Evolutionary conservation across 2,329 filamentous ascomycete genomes (phyloP).

Genomic region (Verticillium dahliae): DNA sequence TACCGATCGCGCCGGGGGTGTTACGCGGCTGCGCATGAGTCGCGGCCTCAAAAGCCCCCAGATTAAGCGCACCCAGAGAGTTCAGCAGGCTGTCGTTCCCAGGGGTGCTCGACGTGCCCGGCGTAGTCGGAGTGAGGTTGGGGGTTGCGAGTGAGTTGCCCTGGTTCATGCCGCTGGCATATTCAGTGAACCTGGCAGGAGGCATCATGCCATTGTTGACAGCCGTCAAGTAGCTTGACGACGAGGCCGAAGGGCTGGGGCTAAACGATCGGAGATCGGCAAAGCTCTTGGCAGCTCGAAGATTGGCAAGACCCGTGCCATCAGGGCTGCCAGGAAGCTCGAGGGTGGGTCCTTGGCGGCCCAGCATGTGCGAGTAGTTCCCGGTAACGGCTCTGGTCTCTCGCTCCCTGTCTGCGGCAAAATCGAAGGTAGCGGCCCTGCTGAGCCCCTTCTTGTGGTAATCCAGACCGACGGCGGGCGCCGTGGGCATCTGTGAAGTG

Average conservation of each 20-base stretch:
- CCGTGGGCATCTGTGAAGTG: constrained; percentile 48
- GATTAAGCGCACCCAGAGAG: constrained; percentile 42
- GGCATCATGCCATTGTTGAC: constrained; percentile 50
- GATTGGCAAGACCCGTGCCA: constrained; percentile 55
- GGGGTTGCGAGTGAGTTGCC: constrained; percentile 26
- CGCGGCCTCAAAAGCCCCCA: constrained; percentile 44
- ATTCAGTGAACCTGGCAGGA: constrained; percentile 38
- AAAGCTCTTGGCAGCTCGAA: constrained; percentile 93
- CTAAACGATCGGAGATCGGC: constrained; percentile 93
- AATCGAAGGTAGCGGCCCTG: constrained; percentile 95
- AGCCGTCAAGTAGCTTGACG: constrained; percentile 64
- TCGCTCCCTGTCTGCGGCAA: constrained; percentile 73
- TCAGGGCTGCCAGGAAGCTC: constrained; percentile 79
- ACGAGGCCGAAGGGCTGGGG: constrained; percentile 84
- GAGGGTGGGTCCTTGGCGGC: constrained; percentile 78
- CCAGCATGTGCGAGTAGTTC: constrained; percentile 65
- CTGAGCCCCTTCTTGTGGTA: constrained; percentile 79
- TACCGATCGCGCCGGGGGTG: constrained; percentile 57
- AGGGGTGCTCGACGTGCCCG: constrained; percentile 28
- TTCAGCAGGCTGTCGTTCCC: constrained; percentile 36
- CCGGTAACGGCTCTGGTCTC: constrained; percentile 59
- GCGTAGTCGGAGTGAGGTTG: constrained; percentile 23
- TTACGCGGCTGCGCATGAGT: constrained; percentile 32
- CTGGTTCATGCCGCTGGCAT: constrained; percentile 30
- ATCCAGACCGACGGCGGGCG: constrained; percentile 62